These are phyloP conservation scores for Aspergillus nidulans DNA, from an alignment of 495 filamentous ascomycete genomes.

Conservation along the genomic window DNA sequence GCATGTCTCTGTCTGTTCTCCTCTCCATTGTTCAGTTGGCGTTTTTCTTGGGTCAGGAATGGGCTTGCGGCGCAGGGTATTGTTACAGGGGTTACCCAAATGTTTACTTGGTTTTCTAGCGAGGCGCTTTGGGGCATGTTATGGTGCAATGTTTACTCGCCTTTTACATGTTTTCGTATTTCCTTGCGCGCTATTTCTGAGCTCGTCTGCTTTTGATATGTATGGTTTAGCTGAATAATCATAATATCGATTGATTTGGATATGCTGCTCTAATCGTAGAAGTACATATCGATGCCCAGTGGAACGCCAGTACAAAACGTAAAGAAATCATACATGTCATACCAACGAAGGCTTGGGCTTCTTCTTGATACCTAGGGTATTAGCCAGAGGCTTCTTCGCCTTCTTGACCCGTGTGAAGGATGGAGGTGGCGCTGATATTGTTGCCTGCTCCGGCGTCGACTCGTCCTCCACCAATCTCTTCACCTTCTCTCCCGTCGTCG, in stretches of 20 bases:
- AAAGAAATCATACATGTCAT: slow-evolving; percentile 16
- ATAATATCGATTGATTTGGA: slow-evolving; percentile 2
- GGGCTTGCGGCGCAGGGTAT: slow-evolving; percentile 8
- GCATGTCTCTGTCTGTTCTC: slow-evolving; percentile 14
- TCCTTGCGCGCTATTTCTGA: slow-evolving; percentile 10
- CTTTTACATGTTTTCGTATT: slow-evolving; percentile 14
- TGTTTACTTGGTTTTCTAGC: slow-evolving; percentile 26
- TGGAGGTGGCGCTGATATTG: slow-evolving; percentile 45
- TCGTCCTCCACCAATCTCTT: slow-evolving; percentile 47
- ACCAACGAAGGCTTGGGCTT: slow-evolving; percentile 53
- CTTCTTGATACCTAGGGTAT: slow-evolving; percentile 85
- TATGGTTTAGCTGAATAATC: slow-evolving; percentile 5
- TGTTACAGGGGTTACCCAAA: slow-evolving; percentile 12
- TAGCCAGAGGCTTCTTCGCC: slow-evolving; percentile 73
- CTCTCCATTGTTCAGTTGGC: slow-evolving; percentile 14
- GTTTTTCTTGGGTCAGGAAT: slow-evolving; percentile 17
- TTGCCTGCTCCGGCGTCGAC: slow-evolving; percentile 22
- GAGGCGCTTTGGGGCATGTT: slow-evolving; percentile 29
- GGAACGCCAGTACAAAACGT: slow-evolving; percentile 1
- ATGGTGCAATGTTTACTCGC: slow-evolving; percentile 8
- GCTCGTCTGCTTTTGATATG: slow-evolving; percentile 7
- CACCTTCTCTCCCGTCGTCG: slow-evolving; percentile 51
- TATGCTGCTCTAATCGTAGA: not conserved
- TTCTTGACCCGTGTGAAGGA: slow-evolving; percentile 75
- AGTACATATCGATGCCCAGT: not conserved